Percentiles rank a stretch among this genome's conserved stretches.
phyloP scores from a whole-genome alignment of 306 rosid genomes.

The Boehmeria nivea region DNA sequence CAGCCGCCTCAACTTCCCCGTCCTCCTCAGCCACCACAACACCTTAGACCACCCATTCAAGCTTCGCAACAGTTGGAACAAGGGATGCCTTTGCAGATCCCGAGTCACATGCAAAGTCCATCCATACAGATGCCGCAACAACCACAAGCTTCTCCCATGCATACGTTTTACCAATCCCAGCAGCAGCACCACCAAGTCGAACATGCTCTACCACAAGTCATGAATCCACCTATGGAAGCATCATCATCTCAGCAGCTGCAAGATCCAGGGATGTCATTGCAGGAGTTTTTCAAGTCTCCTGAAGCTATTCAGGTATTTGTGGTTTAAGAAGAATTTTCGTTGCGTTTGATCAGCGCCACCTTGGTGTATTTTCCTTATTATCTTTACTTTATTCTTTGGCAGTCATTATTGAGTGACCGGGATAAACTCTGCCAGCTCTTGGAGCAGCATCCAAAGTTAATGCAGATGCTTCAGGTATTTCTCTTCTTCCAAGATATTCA shows the following conservation, averaged over 20 bases:
- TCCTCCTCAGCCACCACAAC: conserved; percentile 94
- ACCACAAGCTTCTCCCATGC: conserved; percentile 65
- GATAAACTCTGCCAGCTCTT: conserved; percentile 93
- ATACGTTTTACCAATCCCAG: conserved; percentile 55
- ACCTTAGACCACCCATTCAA: conserved; percentile 76
- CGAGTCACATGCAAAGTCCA: conserved; percentile 47
- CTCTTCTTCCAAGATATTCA: neutral
- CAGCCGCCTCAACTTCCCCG: conserved; percentile 98
- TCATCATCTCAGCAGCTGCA: conserved; percentile 44
- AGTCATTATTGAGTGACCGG: conserved; percentile 85
- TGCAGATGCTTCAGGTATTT: conserved; percentile 98
- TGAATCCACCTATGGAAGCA: conserved; percentile 33
- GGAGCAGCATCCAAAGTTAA: conserved; percentile 97
- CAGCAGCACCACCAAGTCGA: conserved; percentile 60
- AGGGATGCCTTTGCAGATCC: conserved; percentile 49
- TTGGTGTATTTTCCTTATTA: conserved; percentile 5
- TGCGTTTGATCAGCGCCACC: conserved; percentile 14
- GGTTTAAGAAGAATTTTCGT: neutral
- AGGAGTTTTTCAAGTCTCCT: conserved; percentile 86
- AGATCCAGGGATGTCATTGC: conserved; percentile 77
- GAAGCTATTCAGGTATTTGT: conserved; percentile 88
- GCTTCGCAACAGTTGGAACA: conserved; percentile 75
- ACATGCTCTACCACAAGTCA: conserved; percentile 41
- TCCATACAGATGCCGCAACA: conserved; percentile 84
- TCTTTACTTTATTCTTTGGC: conserved; percentile 36